Conservation (phyloP, 2,329 filamentous ascomycete genomes). For the Annulohypoxylon truncatum region DNA sequence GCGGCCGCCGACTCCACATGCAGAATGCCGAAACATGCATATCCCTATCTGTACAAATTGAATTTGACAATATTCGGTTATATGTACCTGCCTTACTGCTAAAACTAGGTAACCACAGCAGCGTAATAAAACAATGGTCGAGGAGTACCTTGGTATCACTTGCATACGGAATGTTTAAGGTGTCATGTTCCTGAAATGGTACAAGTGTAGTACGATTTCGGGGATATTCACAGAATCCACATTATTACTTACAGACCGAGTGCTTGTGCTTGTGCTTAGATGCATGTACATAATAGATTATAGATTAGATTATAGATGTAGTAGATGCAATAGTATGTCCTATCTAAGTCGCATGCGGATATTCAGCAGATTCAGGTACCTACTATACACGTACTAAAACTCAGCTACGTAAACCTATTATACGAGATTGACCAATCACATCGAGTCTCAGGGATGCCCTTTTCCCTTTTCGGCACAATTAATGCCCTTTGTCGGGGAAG, state of each 20-base stretch:
- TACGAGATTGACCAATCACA: constrained; percentile 26
- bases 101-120: neutral
- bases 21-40: constrained; percentile 26
- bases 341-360: constrained; percentile 26
- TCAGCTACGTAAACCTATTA: constrained; percentile 2
- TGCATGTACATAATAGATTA: neutral
- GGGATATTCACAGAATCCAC: constrained; percentile 5
- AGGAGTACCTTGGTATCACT: neutral
- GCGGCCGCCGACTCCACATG: neutral
- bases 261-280: neutral
- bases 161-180: constrained; percentile 2
- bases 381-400: neutral
- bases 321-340: neutral
- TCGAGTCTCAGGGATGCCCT: constrained; percentile 7
- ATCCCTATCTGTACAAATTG: neutral
- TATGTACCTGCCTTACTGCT: neutral
- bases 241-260: neutral
- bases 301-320: too few relatives aligned
- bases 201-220: constrained; percentile 29
- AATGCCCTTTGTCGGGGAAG: constrained; percentile 18
- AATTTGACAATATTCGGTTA: neutral
- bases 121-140: constrained; percentile 7
- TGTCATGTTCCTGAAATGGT: neutral
- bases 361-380: neutral
- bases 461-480: constrained; percentile 41